A percentile compares a stretch with the other conserved stretches of the same genome.
These are phyloP conservation scores for Leptomonas pyrrhocoris DNA, from an alignment of 208 protist species.

Conservation along the genomic window DNA sequence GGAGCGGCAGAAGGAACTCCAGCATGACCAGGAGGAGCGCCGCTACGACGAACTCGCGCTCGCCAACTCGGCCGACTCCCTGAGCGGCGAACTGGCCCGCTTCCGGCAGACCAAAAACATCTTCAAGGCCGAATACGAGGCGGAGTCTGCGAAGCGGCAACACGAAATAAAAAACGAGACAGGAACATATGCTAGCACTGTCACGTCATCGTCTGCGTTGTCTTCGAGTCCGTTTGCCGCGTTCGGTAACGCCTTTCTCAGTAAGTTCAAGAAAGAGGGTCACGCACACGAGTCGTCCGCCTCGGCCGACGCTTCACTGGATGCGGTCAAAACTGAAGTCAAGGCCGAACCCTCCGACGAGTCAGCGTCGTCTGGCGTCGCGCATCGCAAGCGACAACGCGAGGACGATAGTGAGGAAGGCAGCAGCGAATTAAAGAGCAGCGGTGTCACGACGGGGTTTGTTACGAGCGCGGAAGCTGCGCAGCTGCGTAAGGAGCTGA, in stretches of 20 bases:
- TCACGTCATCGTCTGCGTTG: neutral
- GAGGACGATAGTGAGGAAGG: constrained; percentile 11
- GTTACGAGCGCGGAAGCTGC: constrained; percentile 58
- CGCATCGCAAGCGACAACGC: constrained; percentile 16
- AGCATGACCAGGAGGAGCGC: constrained; percentile 71
- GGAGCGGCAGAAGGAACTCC: constrained; percentile 60
- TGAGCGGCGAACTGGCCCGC: constrained; percentile 40
- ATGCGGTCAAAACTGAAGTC: neutral
- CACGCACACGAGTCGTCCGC: neutral
- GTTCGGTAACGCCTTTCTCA: constrained; percentile 22
- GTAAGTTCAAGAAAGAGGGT: constrained; percentile 42
- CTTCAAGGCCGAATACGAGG: constrained; percentile 62
- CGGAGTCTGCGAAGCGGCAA: constrained; percentile 10
- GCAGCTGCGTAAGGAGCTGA: constrained; percentile 62
- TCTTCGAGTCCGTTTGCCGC: neutral
- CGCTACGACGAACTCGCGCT: constrained; percentile 79
- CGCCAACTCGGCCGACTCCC: constrained; percentile 27
- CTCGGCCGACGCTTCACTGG: neutral
- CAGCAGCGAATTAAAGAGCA: neutral
- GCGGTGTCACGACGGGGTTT: constrained; percentile 46
- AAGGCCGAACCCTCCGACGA: constrained; percentile 4
- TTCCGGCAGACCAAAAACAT: constrained; percentile 67
- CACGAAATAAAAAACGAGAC: neutral
- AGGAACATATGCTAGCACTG: no score
- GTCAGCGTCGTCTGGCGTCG: neutral